Conservation (phyloP, 176 grass and related monocot genomes). For the Saccharum spontaneum region DNA sequence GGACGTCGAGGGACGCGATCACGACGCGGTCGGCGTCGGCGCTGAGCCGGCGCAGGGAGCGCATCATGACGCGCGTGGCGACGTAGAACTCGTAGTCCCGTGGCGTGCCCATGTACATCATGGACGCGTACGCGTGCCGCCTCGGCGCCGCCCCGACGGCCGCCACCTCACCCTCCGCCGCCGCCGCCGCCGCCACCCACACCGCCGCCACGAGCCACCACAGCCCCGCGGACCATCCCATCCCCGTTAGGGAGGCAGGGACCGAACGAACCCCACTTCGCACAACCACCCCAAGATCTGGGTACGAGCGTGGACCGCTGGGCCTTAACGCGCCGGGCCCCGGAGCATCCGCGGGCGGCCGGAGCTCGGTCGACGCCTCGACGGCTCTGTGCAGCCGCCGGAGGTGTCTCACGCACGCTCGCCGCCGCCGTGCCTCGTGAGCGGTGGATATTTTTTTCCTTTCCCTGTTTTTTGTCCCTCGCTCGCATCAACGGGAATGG, state of each 20-base stretch:
- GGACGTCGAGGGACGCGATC: constrained; percentile 84
- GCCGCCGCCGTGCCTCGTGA: constrained; percentile 28
- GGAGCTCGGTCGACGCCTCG: background rate
- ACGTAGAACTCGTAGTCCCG: constrained; percentile 97
- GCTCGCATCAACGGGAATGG: constrained; percentile 25
- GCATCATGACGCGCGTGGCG: constrained; percentile 93
- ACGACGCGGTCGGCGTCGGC: constrained; percentile 70
- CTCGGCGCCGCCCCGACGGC: constrained; percentile 16
- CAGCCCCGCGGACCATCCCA: constrained; percentile 34
- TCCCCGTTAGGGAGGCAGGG: constrained; percentile 7
- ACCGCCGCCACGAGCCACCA: constrained; percentile 27
- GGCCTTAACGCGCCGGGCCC: background rate
- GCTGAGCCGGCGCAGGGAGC: constrained; percentile 52
- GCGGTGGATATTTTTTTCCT: background rate
- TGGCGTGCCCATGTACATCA: constrained; percentile 98
- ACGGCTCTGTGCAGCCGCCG: constrained; percentile 17
- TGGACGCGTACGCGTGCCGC: constrained; percentile 80
- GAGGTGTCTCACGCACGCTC: background rate
- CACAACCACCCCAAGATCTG: constrained; percentile 35
- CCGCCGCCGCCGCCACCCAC: background rate
- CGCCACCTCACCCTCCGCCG: constrained; percentile 6
- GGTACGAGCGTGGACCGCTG: constrained; percentile 20
- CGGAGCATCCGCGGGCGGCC: constrained; percentile 3
- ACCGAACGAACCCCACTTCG: background rate
- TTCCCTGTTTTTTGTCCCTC: background rate